Base-by-base conservation (phyloP, 306 rosid genomes). In the Potentilla sterilis region DNA sequence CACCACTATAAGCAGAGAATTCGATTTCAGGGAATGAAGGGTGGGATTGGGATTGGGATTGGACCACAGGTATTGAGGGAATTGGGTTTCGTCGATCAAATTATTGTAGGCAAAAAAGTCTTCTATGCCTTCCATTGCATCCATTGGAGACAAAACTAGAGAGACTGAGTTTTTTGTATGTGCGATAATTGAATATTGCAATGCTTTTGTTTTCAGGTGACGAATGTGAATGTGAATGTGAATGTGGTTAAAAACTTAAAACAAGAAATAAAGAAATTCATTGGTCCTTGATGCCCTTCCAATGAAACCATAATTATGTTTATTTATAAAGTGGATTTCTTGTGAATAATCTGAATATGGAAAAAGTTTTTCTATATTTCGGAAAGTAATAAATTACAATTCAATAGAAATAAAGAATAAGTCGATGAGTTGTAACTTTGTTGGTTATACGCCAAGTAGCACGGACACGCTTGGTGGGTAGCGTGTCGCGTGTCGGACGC, bases 21-120 rank as follows among this genome's bases (percentile, higher is more conserved):
- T 86, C 96, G 35, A 81, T 62, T 21, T 87, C 88, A 24, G 81
- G 54, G 63, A 82, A 73, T 6, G 51, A 21, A 42, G 71, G 84
- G 82, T 83, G 75, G 44, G 75, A 73, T 84, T 84, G 75, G 90
- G 40, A 37, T 81, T 83, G 12, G 44, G 75, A 73, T 84, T 84
- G 75, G 90, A 69, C 92, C 90, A 88, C 3, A 85, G 86, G 66
- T 89, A 90, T 82, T 81, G 79, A 68, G 86, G 62, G 82, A 94
- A 76, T 40, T 77, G 87, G 58, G 78, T 59, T 52, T 78, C 88
- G 22, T 75, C 85, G 81, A 86, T 87, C 41, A 64, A 37, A 7
- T 5, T 18, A 24, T 2, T 6, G 67, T 32, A 32, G 3, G 14
- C 44, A 35, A 15, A 64, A 64, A 64, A 37, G 69, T 64, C 69